phyloP scores from a whole-genome alignment of 164 flowering plant species.

The Litsea cubeba region DNA sequence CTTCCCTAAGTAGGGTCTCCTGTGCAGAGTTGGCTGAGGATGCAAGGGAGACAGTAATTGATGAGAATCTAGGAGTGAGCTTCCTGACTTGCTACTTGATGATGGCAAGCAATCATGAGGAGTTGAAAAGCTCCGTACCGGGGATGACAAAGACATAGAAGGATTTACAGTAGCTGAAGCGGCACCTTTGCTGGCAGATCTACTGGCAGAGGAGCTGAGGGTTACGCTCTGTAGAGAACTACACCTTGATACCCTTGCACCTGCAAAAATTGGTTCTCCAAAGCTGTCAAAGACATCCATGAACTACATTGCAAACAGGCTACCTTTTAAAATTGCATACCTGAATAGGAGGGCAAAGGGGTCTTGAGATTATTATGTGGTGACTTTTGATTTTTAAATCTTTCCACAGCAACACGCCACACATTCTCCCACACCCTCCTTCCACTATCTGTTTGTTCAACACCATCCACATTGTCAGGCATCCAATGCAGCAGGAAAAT shows the following conservation, averaged over 20 bases:
- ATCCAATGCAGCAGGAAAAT: background rate
- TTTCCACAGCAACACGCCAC: conserved; percentile 65
- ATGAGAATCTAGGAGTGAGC: conserved; percentile 47
- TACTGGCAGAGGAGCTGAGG: conserved; percentile 36
- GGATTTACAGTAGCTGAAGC: conserved; percentile 42
- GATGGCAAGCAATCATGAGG: conserved; percentile 46
- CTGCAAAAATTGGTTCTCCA: conserved; percentile 29
- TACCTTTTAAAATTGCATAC: conserved; percentile 21
- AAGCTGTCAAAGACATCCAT: background rate
- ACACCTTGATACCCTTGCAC: conserved; percentile 39
- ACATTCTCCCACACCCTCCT: conserved; percentile 69
- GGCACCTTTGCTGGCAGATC: conserved; percentile 44
- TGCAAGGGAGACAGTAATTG: conserved; percentile 51
- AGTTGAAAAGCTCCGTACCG: conserved; percentile 68
- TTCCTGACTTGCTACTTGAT: conserved; percentile 36
- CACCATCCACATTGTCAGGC: conserved; percentile 3
- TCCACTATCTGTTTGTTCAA: conserved; percentile 61
- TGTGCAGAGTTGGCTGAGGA: conserved; percentile 60
- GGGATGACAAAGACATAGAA: conserved; percentile 59
- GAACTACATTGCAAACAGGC: background rate
- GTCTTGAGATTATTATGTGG: conserved; percentile 40
- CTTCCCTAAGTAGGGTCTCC: conserved; percentile 50
- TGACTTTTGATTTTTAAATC: conserved; percentile 53
- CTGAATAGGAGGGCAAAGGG: conserved; percentile 47
- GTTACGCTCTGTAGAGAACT: conserved; percentile 39